Conservation (phyloP, 2,329 filamentous ascomycete species). For the Apiospora hydei region DNA sequence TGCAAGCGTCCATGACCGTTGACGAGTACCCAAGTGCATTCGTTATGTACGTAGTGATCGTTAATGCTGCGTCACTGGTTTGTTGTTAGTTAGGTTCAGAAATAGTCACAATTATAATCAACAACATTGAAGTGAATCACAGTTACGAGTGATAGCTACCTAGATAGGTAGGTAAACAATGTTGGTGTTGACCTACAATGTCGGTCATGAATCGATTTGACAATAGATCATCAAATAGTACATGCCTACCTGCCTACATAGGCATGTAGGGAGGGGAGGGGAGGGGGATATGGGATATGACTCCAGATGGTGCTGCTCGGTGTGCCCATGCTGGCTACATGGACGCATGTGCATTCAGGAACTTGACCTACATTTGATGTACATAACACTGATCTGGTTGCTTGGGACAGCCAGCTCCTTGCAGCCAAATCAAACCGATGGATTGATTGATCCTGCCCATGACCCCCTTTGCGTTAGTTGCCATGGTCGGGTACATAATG, state of each 20-base stretch:
- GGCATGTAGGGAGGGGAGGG: not conserved
- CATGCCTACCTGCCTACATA: too few species aligned
- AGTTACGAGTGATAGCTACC: not conserved
- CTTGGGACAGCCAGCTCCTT: slow-evolving; percentile 12
- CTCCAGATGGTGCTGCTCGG: not conserved
- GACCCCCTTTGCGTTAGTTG: slow-evolving; percentile 5
- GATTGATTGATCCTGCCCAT: not conserved
- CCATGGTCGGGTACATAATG: not conserved
- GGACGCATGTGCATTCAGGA: not conserved
- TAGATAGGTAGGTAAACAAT: not conserved
- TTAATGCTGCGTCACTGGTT: not conserved
- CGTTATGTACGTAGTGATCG: not conserved
- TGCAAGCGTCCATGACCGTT: not conserved
- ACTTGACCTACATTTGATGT: not conserved
- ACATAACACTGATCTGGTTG: slow-evolving; percentile 9
- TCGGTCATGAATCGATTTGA: slow-evolving; percentile 13
- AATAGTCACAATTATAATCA: not conserved
- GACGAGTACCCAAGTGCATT: not conserved
- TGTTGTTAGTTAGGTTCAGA: not conserved
- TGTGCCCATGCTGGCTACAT: slow-evolving; percentile 1
- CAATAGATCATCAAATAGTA: not conserved
- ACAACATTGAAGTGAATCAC: not conserved
- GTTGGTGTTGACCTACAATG: not conserved
- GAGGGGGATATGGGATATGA: not conserved
- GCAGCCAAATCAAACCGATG: not conserved